Percentiles rank a stretch among this genome's conserved stretches.
phyloP scores from a whole-genome alignment of 2,329 filamentous ascomycete species.

The Calonectria multiphialidica region DNA sequence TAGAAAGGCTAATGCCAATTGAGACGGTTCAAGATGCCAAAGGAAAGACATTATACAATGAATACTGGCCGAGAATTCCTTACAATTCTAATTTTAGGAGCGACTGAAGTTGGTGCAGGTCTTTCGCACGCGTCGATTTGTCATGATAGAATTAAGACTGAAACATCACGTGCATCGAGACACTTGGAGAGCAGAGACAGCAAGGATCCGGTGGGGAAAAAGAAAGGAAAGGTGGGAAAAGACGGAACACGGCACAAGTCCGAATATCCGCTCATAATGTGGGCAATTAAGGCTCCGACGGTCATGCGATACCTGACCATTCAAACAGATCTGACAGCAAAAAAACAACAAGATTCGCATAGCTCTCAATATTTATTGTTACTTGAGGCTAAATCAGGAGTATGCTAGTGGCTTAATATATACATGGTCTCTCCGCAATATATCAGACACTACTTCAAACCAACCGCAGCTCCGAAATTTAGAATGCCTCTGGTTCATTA shows the following conservation, averaged over 20 bases:
- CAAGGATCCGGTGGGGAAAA: not conserved
- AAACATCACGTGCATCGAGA: not conserved
- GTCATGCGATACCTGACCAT: too few relatives aligned
- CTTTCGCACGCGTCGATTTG: not conserved
- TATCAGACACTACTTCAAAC: not conserved
- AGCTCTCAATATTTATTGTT: not conserved
- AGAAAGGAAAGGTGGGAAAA: not conserved
- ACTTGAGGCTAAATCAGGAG: not conserved
- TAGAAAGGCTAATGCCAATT: not conserved
- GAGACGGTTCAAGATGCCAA: not conserved
- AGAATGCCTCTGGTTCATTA: not conserved
- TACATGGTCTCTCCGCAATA: not conserved
- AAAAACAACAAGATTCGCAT: too few relatives aligned
- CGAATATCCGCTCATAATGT: not conserved
- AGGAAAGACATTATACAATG: not conserved
- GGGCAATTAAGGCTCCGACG: not conserved
- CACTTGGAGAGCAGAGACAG: not conserved
- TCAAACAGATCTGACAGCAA: not conserved
- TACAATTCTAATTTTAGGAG: rapidly evolving
- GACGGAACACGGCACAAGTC: not conserved
- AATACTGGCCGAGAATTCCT: not conserved
- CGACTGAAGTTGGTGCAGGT: not conserved
- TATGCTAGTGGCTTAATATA: not conserved
- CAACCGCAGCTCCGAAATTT: not conserved
- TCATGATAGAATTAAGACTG: not conserved